Evolutionary conservation across 768 basidiomycete species (phyloP), one percentile per base, ranked within the genome.

Genomic region (Rhodotorula sphaerocarpa): DNA sequence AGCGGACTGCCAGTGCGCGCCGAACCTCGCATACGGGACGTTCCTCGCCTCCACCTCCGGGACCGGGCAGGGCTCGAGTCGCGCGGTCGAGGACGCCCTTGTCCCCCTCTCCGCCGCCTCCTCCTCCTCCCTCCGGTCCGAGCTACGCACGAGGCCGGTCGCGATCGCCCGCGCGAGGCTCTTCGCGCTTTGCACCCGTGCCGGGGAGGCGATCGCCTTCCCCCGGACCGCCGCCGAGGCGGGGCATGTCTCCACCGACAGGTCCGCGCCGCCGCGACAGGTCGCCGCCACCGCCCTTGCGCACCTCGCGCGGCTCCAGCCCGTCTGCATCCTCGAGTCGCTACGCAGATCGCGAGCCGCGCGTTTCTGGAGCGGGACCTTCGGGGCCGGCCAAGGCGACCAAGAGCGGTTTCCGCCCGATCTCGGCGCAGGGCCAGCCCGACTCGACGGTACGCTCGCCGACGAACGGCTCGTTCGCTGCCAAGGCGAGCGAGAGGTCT

Each of bases 51-150:
- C 7, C 31, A 14, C 47, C 56, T 44, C 15, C 9, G 31, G 25
- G 45, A 33, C 14, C 18, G 50, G 21, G 39, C 31, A 3, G 23
- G 18, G n/a, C 33, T 34, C 31, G 44, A 33, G 30, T 31, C 45
- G 31, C 51, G 18, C 21, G 23, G 9, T 45, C 43, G n/a, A 50
- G 47, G 23, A 23, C 50, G 34, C 50, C 50, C n/a, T 7, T 43
- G 28, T 55, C 55, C 14, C 55, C n/a, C 0, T 61, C 60, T 7
- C 43, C 55, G 3, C 55, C 55, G 3, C 55, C 43, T 15, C 34
- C 48, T 28, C 47, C 59, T 7, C 23, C n/a, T n/a, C n/a, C n/a
- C n/a, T n/a, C n/a, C n/a, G n/a, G n/a, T n/a, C n/a, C n/a, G 18
- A 27, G 20, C 27, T 16, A 30, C 47, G 4, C 47, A 7, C 18